Evolutionary conservation across 192 early-diverging fungal genomes (phyloP).

Genomic region (Spizellomyces sp.): DNA sequence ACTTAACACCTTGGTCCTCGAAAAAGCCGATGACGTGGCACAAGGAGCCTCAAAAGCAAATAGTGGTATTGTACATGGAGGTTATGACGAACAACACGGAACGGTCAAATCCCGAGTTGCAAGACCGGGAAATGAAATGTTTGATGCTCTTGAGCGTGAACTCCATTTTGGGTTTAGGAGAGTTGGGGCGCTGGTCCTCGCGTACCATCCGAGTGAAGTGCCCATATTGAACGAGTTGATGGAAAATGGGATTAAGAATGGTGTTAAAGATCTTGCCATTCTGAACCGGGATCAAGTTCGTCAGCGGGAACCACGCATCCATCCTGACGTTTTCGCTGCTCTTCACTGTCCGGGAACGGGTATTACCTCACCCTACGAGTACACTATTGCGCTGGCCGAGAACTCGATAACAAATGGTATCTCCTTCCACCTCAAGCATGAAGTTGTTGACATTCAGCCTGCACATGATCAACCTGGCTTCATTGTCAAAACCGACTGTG

Average conservation of each 20-base stretch:
- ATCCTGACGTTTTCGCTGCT: slow-evolving; percentile 37
- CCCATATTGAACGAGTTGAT: slow-evolving; percentile 30
- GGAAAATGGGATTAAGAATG: slow-evolving; percentile 49
- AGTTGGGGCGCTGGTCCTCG: slow-evolving; percentile 46
- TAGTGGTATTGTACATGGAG: slow-evolving; percentile 50
- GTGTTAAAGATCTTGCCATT: slow-evolving; percentile 37
- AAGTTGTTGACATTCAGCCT: slow-evolving; percentile 48
- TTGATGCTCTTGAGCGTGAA: slow-evolving; percentile 38
- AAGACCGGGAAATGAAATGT: slow-evolving; percentile 41
- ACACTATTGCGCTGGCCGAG: slow-evolving; percentile 52
- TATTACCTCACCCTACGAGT: slow-evolving; percentile 53
- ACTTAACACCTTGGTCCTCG: slow-evolving; percentile 37
- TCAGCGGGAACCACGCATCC: slow-evolving; percentile 42
- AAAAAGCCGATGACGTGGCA: slow-evolving; percentile 45
- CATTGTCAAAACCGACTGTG: slow-evolving; percentile 29
- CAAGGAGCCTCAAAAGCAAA: slow-evolving; percentile 49
- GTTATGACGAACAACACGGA: slow-evolving; percentile 50
- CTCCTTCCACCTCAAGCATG: slow-evolving; percentile 33
- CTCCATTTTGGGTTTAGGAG: slow-evolving; percentile 52
- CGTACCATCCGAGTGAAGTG: slow-evolving; percentile 35
- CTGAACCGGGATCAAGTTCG: slow-evolving; percentile 38
- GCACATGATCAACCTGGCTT: slow-evolving; percentile 20
- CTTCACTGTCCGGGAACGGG: slow-evolving; percentile 41
- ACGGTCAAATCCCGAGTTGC: slow-evolving; percentile 43
- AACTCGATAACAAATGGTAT: slow-evolving; percentile 53